Evolutionary conservation across 345 rosid species (phyloP), one percentile per base, ranked within the genome.

Genomic region (Arabidopsis arenosa): DNA sequence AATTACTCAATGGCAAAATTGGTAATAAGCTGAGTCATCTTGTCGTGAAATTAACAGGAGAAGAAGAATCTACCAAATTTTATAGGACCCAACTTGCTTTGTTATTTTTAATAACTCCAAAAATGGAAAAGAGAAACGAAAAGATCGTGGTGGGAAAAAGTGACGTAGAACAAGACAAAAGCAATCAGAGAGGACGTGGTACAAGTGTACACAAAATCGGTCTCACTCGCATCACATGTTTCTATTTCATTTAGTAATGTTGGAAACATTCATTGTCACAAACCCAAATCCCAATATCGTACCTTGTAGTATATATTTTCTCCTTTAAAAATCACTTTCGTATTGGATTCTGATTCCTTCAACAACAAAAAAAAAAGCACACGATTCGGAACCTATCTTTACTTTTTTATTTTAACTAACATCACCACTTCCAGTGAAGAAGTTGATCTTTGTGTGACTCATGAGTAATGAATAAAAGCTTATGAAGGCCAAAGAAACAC

Each of bases 71-170:
- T 63, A 47, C 57, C 41, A 61, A 61, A 1, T 40, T 39, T 30
- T 9, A 8, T n/a, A 36, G 52, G 72, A 37, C 80, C 76, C 65
- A 63, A 18, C 47, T 48, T 64, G 35, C 18, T 63, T 70, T 77
- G 75, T 70, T 70, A 35, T 63, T 47, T 69, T 17, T 13, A 69
- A 63, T 77, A 77, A 4, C 45, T 63, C 80, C 80, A 77, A 70
- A 76, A 23, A 36, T 47, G 59, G 44, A 14, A 70, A 70, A 69
- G 7, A 14, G 49, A 64, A 76, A 69, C 58, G 70, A 35, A 54
- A 61, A 63, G 49, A 69, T 68, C 68, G 32, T 75, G 74, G 79
- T 68, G 68, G 68, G 54, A 58, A 73, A 35, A 53, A 26, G 73
- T 75, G 67, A 58, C 23, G 44, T 32, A 30, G 61, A 66, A 58